These are phyloP conservation scores for Pleurotus citrinopileatus DNA, from an alignment of 768 basidiomycete genomes.

Conservation along the genomic window DNA sequence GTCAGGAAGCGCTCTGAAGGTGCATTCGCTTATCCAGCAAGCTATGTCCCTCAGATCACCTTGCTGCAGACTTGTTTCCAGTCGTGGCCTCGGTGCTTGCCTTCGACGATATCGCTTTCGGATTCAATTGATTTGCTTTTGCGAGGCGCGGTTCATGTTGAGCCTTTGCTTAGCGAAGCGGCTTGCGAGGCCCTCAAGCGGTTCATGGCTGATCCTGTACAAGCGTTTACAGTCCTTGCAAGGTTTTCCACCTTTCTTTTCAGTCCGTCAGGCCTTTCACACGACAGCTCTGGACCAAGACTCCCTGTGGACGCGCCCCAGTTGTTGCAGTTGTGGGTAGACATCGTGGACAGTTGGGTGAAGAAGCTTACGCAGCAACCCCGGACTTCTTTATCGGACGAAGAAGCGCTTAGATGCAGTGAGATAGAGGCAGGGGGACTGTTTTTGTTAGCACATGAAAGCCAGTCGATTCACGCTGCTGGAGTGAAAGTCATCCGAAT, in stretches of 20 bases:
- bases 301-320: constrained; percentile 66
- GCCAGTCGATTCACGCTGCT: constrained; percentile 44
- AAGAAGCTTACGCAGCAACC: constrained; percentile 40
- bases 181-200: constrained; percentile 69
- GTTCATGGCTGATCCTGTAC: constrained; percentile 58
- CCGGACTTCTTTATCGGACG: constrained; percentile 36
- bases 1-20: constrained; percentile 68
- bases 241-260: constrained; percentile 74
- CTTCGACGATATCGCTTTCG: constrained; percentile 47
- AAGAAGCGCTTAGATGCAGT: constrained; percentile 41
- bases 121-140: constrained; percentile 79
- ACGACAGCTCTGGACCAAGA: constrained; percentile 61
- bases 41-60: constrained; percentile 58
- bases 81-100: constrained; percentile 81
- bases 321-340: constrained; percentile 71
- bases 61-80: constrained; percentile 77
- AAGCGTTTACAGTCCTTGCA: constrained; percentile 57
- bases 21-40: constrained; percentile 63
- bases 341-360: constrained; percentile 70
- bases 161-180: constrained; percentile 68
- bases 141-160: constrained; percentile 81
- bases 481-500: constrained; percentile 67
- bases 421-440: constrained; percentile 72
- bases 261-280: constrained; percentile 57
- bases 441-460: constrained; percentile 68